Evolutionary conservation across 2,329 filamentous ascomycete species (phyloP).

Genomic region (Raffaelea ambrosiae): DNA sequence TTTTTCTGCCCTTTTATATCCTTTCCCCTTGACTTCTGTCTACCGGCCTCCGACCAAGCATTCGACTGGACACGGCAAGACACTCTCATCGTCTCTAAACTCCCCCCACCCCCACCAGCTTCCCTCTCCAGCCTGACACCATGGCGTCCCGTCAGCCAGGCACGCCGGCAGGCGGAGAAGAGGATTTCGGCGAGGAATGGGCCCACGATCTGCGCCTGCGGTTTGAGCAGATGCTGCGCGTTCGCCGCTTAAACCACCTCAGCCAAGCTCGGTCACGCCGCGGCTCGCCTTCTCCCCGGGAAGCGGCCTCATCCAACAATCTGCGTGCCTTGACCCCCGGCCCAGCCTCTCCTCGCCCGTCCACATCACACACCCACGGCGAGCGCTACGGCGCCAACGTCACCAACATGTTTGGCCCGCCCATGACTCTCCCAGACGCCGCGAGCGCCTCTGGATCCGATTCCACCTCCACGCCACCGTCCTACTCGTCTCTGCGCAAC

Average conservation of each 20-base stretch:
- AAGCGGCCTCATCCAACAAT: slow-evolving; percentile 42
- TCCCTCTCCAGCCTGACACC: slow-evolving; percentile 12
- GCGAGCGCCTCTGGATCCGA: not conserved
- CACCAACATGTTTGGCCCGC: not conserved
- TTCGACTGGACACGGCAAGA: not conserved
- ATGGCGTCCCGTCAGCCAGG: slow-evolving; percentile 21
- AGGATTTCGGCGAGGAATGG: slow-evolving; percentile 60
- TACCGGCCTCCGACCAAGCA: not conserved
- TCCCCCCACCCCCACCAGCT: slow-evolving; percentile 6
- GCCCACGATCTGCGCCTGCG: slow-evolving; percentile 71
- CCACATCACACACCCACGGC: slow-evolving; percentile 30
- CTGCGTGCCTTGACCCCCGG: slow-evolving; percentile 31
- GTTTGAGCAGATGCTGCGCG: slow-evolving; percentile 80
- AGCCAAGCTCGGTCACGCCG: slow-evolving; percentile 54
- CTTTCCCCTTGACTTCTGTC: not conserved
- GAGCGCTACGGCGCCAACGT: not conserved
- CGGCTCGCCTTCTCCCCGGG: slow-evolving; percentile 46
- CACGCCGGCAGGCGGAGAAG: slow-evolving; percentile 16
- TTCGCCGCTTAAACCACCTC: slow-evolving; percentile 78
- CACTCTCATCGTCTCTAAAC: slow-evolving; percentile 2
- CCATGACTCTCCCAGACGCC: not conserved
- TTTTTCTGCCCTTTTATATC: not conserved
- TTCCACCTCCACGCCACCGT: slow-evolving; percentile 28
- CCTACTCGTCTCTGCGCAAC: slow-evolving; percentile 40
- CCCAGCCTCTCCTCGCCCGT: slow-evolving; percentile 27